Evolutionary conservation across 2,329 filamentous ascomycete genomes (phyloP), one percentile per base, ranked within the genome.

Genomic region (Coleophoma cylindrospora): DNA sequence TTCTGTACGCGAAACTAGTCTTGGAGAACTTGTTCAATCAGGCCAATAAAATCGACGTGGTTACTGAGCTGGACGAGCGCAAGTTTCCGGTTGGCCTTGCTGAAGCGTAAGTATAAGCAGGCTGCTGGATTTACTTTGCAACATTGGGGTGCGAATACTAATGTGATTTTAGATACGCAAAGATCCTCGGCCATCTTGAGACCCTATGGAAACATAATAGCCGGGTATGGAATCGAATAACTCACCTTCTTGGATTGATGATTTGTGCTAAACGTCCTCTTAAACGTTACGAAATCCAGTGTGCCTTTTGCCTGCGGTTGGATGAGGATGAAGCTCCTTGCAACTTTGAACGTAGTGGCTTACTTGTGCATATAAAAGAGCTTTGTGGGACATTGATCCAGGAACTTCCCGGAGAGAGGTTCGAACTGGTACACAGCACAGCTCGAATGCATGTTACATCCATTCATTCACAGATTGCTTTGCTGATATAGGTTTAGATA

Each of bases 211-310:
- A 43, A 17, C 49, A 46, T 6, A 34, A 41, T 3, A 57, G 45
- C n/a, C n/a, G n/a, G n/a, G n/a, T n/a, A n/a, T n/a, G n/a, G n/a
- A n/a, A n/a, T n/a, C n/a, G n/a, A n/a, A n/a, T n/a, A n/a, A n/a
- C n/a, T n/a, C n/a, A n/a, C 54, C 47, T 74, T 7, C 54, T 74
- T 10, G 64, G 67, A 1, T 73, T 67, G 69, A 58, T 73, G 10
- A 61, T 66, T 4, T 71, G 65, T 52, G 65, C 67, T 4, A 69
- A 66, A 50, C 54, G 69, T 13, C 61, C 70, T 1, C 55, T 73
- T 11, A 68, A 66, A 46, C 69, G 66, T 68, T 60, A 66, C 43
- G 71, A 73, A 51, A 65, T 73, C 14, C 70, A 73, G 61, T 62
- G 54, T 8, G 62, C 66, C 32, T 58, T 66, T 19, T 65, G 69